Base-by-base conservation (phyloP, 371 early-diverging fungal species). In the Entomophthora muscae region DNA sequence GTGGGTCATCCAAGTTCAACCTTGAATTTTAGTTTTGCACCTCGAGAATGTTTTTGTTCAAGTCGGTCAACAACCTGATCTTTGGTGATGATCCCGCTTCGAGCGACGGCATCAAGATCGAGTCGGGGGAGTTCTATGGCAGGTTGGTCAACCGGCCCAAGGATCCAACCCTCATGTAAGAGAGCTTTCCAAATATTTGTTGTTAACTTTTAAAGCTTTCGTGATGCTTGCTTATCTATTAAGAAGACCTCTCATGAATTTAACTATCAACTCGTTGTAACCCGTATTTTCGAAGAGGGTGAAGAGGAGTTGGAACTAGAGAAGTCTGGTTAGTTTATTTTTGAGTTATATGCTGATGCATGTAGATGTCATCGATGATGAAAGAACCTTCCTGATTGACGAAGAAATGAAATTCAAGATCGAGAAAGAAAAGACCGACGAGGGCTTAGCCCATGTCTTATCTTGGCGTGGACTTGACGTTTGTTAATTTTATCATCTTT, bases 211-310 rank as follows among this genome's bases (percentile, higher is more conserved):
- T 58, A 3, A 68, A 77, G 72, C 28, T 75, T 73, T 71, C 73
- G 72, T 26, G 79, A 83, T 65, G 76, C 81, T 13, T 67, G 73
- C 62, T 78, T 81, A 1, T 71, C 79, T 13, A 75, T 90, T 51
- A 77, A 80, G 17, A 75, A 79, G 31, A 82, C 81, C 7, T 63
- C 75, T 21, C 64, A 66, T 58, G 67, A 77, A 31, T 79, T 71
- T 72, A 83, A 85, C 62, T 81, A 75, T 64, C 71, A 78, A 59
- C 73, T 91, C 13, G 77, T 87, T 3, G 75, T 83, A 17, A 76
- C 73, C 51, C 79, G 88, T 23, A 69, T 83, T 17, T 78, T 78
- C 64, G 87, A 87, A 3, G 88, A 90, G 57, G 89, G 84, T 56
- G 88, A 89, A 61, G 83, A 75, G 27, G 76, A 77, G 12, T 69